Evolutionary conservation across 2,329 filamentous ascomycete species (phyloP), one percentile per base, ranked within the genome.

Genomic region (Neodidymelliopsis sp.): DNA sequence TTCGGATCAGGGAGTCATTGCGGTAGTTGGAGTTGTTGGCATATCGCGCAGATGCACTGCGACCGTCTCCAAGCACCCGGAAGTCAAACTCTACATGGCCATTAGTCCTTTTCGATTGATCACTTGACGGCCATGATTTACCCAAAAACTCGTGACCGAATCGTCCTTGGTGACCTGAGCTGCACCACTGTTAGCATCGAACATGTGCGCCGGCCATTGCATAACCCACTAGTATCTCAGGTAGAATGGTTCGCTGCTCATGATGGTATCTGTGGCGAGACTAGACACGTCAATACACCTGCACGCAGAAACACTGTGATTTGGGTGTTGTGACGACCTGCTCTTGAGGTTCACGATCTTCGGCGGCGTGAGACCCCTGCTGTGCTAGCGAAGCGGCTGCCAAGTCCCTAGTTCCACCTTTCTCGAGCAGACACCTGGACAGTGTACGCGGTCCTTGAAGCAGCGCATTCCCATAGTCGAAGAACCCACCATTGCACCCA

Each of bases 21-120:
- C 94, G 87, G 78, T 99, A 99, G 77, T 99, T 99, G 49, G 93
- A 97, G 76, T 99, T 99, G 81, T 99, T 99, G 58, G 94, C 94
- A 77, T 99, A 99, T 75, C 94, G 87, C 23, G 93, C 91, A 41
- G 94, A 90, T 6, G 94, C 94, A 71, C 92, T 97, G 54, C 90
- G 86, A 40, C 94, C 94, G 72, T 99, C 94, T 44, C 91, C 91
- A 34, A 97, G 84, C 18, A 91, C 90, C 46, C 93, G 85, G 68
- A 99, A 94, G 73, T 99, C 94, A 74, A 99, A 99, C 75, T 99
- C 93, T 97, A 11, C 2, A 25, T 11, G n/a, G 28, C 7, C 20
- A 15, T 67, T 22, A 67, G 60, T 30, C 12, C 9, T 4, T 3
- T 22, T 7, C 2, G 15, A 12, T 2, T 6, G 18, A 23, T 37